Base-by-base conservation (phyloP, 179 eudicot species). In the Spergularia azorica region DNA sequence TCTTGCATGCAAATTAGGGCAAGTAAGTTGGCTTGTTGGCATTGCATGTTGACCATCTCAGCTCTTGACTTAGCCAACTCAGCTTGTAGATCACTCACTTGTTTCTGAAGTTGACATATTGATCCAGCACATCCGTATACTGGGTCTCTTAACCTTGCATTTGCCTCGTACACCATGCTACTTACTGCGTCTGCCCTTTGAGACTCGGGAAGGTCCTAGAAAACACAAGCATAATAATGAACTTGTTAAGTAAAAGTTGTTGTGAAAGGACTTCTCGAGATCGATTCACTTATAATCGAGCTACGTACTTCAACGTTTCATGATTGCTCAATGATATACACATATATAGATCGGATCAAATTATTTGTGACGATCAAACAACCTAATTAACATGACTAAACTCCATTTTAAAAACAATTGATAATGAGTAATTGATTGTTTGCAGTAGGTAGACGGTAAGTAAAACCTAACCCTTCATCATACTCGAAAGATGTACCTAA, bases 131-230 rank as follows among this genome's bases (percentile, higher is more conserved):
- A 79, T n/a, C 94, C 94, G 9, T 90, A 90, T 0, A 90, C 91
- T 0, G 97, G 97, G 20, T 91, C 97, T 59, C 92, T 78, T 3
- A 91, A 81, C 69, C 94, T 69, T 1, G 90, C 90, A 57, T 86
- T 90, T 17, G 94, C 92, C 66, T 90, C 94, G 50, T 90, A 91
- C 9, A 91, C 97, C 97, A 91, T 91, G 68, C 94, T 91, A 51
- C 90, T 91, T 63, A 90, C 97, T 2, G 94, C 94, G 51, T 90
- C 94, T 70, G 86, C 87, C 55, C 94, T 87, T 36, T 90, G 90
- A 6, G 65, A 21, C 70, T 90, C 94, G 0, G 94, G 90, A 41
- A 90, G 88, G 8, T 88, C 92, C 94, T 90, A 79, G 13, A 72
- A 65, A 39, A 13, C 15, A 6, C 10, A 9, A 6, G 39, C 4